Conservation (phyloP, 768 basidiomycete genomes). For the Boletus subcaerulescens region DNA sequence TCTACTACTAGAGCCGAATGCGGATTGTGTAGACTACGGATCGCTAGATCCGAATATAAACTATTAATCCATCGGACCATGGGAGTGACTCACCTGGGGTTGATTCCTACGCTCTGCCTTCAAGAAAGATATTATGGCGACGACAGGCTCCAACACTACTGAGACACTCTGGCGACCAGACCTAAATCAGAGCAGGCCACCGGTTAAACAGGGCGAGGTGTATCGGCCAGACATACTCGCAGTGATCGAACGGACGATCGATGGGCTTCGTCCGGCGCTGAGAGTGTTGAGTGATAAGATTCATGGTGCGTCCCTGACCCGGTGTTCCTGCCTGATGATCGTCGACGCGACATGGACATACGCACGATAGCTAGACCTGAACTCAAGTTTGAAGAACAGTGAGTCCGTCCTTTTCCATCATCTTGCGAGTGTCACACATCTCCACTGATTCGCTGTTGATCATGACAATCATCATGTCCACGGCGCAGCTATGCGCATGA, state of each 20-base stretch:
- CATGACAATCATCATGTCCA: too few relatives aligned
- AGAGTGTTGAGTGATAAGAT: slow-evolving; percentile 67
- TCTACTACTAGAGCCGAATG: slow-evolving; percentile 1
- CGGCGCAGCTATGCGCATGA: slow-evolving; percentile 58
- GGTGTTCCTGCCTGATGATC: not conserved
- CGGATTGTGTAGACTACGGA: slow-evolving; percentile 6
- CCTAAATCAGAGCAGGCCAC: not conserved
- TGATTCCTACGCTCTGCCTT: too few relatives aligned
- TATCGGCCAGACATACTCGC: slow-evolving; percentile 58
- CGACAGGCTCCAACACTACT: not conserved
- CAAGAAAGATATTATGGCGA: not conserved
- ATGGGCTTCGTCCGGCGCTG: slow-evolving; percentile 51
- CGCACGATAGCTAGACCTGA: slow-evolving; percentile 59
- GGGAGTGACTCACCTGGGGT: too few relatives aligned
- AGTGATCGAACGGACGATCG: slow-evolving; percentile 56
- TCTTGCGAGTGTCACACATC: too few relatives aligned
- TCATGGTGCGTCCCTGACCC: slow-evolving; percentile 44
- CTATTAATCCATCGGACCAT: not conserved
- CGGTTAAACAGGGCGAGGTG: slow-evolving; percentile 25
- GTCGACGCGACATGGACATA: not conserved
- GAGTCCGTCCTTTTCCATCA: slow-evolving; percentile 9
- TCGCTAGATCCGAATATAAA: not conserved
- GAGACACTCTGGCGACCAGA: slow-evolving; percentile 4
- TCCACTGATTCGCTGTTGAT: too few relatives aligned
- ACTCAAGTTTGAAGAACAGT: slow-evolving; percentile 66